Percentiles rank a stretch among this genome's conserved stretches.
phyloP scores from a whole-genome alignment of 306 rosid species.

The Cyamopsis tetragonoloba region DNA sequence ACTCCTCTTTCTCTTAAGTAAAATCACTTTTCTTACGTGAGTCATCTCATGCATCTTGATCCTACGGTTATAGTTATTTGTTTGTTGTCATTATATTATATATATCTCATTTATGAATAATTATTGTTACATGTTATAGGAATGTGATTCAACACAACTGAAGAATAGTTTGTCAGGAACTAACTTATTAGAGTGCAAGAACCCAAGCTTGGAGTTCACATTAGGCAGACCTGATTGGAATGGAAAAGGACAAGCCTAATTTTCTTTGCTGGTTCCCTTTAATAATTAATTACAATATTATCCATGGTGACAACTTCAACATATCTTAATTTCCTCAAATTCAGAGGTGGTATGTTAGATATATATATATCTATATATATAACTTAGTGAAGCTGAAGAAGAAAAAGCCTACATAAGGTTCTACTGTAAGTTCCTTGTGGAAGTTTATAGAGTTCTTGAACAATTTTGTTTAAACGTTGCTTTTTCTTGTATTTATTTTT shows the following conservation, averaged over 20 bases:
- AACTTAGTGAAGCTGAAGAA: conserved; percentile 14
- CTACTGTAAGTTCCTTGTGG: conserved; percentile 19
- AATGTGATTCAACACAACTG: conserved; percentile 59
- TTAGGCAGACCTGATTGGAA: conserved; percentile 93
- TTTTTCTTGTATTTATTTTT: conserved; percentile 19
- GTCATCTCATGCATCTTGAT: no score
- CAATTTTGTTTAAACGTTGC: conserved; percentile 40
- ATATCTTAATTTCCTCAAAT: conserved; percentile 11
- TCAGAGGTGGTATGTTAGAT: conserved; percentile 20
- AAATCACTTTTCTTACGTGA: no score
- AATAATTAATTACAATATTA: conserved; percentile 16
- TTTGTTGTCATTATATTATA: not conserved
- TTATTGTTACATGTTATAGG: conserved; percentile 42
- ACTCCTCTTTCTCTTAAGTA: no score
- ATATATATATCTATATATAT: conserved; percentile 26
- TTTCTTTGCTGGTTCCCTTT: conserved; percentile 16
- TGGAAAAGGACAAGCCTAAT: conserved; percentile 54
- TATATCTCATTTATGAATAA: not conserved
- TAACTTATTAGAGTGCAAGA: conserved; percentile 59
- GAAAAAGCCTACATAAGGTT: conserved; percentile 14
- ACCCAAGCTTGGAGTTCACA: conserved; percentile 90
- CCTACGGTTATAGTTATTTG: not conserved
- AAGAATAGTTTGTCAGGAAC: conserved; percentile 46
- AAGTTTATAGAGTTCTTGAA: conserved; percentile 27
- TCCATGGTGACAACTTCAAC: conserved; percentile 24